Evolutionary conservation across 1,284 basidiomycete genomes (phyloP).

Genomic region (Leccinum subrobustum): DNA sequence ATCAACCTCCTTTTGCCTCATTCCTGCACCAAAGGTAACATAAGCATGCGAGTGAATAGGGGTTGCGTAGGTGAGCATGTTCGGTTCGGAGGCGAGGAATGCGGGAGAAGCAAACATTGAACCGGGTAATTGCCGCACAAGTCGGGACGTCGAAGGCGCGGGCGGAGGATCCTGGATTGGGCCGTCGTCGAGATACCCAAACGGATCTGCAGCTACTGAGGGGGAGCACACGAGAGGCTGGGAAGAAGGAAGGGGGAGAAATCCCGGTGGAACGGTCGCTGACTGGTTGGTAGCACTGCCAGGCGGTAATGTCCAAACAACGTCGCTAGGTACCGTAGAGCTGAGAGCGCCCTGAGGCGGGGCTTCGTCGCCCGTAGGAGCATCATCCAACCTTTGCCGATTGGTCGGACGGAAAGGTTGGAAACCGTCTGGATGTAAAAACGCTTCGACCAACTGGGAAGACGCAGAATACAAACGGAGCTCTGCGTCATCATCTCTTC

Average conservation of each 20-base stretch:
- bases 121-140: constrained; percentile 34
- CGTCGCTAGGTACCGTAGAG: not conserved
- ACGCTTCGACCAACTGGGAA: constrained; percentile 52
- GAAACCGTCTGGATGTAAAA: constrained; percentile 46
- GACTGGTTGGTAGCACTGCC: not conserved
- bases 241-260: constrained; percentile 1
- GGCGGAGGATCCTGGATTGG: constrained; percentile 27
- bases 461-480: constrained; percentile 55
- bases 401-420: constrained; percentile 35
- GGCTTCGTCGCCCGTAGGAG: constrained; percentile 1
- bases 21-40: constrained; percentile 82
- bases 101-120: constrained; percentile 37
- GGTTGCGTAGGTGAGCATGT: constrained; percentile 43
- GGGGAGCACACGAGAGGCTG: constrained; percentile 8
- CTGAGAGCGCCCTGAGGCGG: constrained; percentile 7
- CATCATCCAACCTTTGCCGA: constrained; percentile 42
- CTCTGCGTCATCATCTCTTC: constrained; percentile 51
- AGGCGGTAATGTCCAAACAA: not conserved
- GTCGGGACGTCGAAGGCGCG: constrained; percentile 29
- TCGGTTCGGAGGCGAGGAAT: constrained; percentile 38
- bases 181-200: constrained; percentile 49
- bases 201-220: constrained; percentile 41
- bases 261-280: not conserved
- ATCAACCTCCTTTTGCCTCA: constrained; percentile 80
- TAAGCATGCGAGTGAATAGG: constrained; percentile 69